These are phyloP conservation scores for Xylaria cubensis DNA, from an alignment of 495 filamentous ascomycete species.

Conservation along the genomic window DNA sequence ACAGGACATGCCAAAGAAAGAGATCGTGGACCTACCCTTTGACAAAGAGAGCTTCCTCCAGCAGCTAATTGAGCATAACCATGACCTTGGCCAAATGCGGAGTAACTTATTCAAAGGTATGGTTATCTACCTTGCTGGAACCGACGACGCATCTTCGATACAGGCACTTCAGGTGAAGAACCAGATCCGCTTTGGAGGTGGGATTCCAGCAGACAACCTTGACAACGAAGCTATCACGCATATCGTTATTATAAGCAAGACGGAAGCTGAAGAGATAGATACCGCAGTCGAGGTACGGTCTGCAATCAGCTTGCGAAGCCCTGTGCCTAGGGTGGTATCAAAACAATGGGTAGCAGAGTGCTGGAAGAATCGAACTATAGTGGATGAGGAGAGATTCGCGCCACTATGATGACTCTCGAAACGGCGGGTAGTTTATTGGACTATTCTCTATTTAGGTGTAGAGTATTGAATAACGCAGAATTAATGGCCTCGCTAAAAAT, in stretches of 20 bases:
- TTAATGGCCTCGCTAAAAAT: background rate
- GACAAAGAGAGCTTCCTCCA: constrained; percentile 51
- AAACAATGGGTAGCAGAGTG: constrained; percentile 78
- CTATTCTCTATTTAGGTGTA: constrained; percentile 3
- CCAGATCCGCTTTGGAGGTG: constrained; percentile 70
- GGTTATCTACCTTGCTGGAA: constrained; percentile 59
- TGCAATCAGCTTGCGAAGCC: constrained; percentile 49
- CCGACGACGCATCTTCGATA: constrained; percentile 30
- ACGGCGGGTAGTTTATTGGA: background rate
- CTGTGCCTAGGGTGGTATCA: constrained; percentile 74
- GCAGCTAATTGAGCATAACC: constrained; percentile 64
- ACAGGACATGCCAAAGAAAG: constrained; percentile 50
- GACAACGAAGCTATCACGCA: constrained; percentile 66
- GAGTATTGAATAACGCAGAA: background rate
- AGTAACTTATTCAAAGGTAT: constrained; percentile 74
- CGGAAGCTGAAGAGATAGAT: constrained; percentile 41
- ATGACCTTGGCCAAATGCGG: constrained; percentile 54
- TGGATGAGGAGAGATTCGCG: constrained; percentile 80
- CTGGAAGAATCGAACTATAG: constrained; percentile 76
- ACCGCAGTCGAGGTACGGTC: constrained; percentile 52
- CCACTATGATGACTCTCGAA: constrained; percentile 26
- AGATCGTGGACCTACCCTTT: constrained; percentile 35
- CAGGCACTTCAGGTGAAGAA: constrained; percentile 45
- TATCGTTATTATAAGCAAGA: constrained; percentile 59
- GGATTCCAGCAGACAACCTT: constrained; percentile 54